Evolutionary conservation across 2,329 filamentous ascomycete genomes (phyloP).

Genomic region (Colletotrichum sp.): DNA sequence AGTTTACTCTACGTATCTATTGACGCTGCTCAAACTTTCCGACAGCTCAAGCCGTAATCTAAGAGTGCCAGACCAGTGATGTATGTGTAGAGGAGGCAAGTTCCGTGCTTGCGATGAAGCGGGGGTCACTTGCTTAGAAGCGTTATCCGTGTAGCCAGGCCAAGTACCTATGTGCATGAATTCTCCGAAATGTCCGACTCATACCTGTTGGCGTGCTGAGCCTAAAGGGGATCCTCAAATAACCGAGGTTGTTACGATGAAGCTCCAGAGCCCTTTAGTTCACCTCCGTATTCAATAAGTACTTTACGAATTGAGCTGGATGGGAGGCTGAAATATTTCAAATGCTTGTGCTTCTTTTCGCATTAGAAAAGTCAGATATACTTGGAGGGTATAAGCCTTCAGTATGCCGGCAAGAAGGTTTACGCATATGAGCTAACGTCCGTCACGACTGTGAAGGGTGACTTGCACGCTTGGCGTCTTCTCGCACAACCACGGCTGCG

Average conservation of each 20-base stretch:
- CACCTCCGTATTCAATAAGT: not conserved
- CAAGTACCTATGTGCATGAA: not conserved
- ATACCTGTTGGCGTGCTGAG: not conserved
- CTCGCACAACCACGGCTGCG: not conserved
- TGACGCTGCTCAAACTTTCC: not conserved
- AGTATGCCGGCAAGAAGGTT: too few species aligned
- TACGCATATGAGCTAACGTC: too few species aligned
- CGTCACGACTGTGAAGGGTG: too few species aligned
- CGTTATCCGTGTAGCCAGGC: not conserved
- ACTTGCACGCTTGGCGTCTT: too few species aligned
- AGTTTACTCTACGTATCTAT: not conserved
- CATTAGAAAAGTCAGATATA: not conserved
- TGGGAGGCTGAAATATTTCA: not conserved
- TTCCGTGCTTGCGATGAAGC: not conserved
- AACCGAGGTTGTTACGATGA: not conserved
- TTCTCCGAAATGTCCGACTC: not conserved
- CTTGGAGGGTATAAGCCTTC: too few species aligned
- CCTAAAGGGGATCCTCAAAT: not conserved
- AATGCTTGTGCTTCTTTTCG: not conserved
- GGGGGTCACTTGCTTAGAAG: not conserved
- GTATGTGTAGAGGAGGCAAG: not conserved
- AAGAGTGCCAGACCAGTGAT: not conserved
- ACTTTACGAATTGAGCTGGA: too few species aligned
- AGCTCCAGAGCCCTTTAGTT: not conserved
- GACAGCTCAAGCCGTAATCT: not conserved